phyloP scores from a whole-genome alignment of 257 asterid genomes.

The Solanum commersonii region DNA sequence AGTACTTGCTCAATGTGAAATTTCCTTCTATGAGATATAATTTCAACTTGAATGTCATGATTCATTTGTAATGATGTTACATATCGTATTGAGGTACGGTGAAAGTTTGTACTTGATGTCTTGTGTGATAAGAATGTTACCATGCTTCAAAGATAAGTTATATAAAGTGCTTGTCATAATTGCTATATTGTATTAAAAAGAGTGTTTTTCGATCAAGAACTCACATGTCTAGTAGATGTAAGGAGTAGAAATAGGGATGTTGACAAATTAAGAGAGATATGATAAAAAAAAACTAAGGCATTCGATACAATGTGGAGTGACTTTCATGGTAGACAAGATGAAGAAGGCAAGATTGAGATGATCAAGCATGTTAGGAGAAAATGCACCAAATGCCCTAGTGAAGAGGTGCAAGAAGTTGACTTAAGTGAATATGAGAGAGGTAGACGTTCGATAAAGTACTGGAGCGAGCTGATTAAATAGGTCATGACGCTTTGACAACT shows the following conservation, averaged over 20 bases:
- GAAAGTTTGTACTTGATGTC: not conserved
- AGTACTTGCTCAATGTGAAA: not conserved
- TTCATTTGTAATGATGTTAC: not conserved
- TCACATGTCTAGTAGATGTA: not conserved
- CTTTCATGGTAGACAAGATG: not conserved
- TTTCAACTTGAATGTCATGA: not conserved
- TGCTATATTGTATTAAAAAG: rapidly evolving
- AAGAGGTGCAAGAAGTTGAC: not conserved
- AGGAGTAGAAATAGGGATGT: not conserved
- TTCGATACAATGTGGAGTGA: not conserved
- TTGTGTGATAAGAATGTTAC: not conserved
- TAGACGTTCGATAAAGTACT: not conserved
- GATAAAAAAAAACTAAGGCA: not conserved
- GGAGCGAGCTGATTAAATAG: not conserved
- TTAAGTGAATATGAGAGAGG: not conserved
- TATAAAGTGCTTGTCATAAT: too few relatives aligned
- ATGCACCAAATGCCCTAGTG: not conserved
- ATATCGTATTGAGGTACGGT: rapidly evolving
- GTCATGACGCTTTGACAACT: not conserved
- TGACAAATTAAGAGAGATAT: not conserved
- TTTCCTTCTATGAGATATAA: rapidly evolving
- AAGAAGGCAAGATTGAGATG: not conserved
- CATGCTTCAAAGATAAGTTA: not conserved
- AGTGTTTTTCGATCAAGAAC: too few relatives aligned
- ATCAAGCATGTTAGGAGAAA: not conserved